Percentiles rank a stretch among this genome's conserved stretches.
Conservation (phyloP, 2,329 filamentous ascomycete species). For the Phyllosticta capitalensis region DNA sequence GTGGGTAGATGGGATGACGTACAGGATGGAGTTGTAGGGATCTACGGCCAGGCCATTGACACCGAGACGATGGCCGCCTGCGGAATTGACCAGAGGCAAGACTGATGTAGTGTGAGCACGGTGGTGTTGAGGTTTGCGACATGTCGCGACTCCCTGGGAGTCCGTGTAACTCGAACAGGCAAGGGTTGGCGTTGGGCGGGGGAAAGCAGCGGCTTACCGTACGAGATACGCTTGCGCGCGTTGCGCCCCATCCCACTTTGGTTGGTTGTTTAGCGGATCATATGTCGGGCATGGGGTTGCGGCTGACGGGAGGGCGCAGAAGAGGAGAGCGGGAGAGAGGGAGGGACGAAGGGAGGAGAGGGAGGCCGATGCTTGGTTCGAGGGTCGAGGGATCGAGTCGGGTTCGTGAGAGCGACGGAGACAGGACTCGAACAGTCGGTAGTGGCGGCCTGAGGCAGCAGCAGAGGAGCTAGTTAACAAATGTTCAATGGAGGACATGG, state of each 20-base stretch:
- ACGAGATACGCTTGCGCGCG: slow-evolving; percentile 45
- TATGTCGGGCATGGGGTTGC: background rate
- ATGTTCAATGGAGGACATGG: too few species aligned
- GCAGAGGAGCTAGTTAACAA: background rate
- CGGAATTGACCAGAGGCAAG: slow-evolving; percentile 61
- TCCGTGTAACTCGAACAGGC: slow-evolving; percentile 6
- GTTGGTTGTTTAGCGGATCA: background rate
- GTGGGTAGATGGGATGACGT: slow-evolving; percentile 29
- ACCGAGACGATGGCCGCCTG: slow-evolving; percentile 81
- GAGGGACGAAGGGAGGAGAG: background rate
- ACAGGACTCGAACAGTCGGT: background rate
- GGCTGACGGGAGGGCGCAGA: background rate
- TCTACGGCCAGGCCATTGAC: slow-evolving; percentile 93
- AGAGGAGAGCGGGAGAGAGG: background rate
- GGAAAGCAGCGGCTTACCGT: slow-evolving; percentile 31
- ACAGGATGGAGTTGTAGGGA: slow-evolving; percentile 75
- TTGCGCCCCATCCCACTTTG: slow-evolving; percentile 37
- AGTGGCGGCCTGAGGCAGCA: background rate
- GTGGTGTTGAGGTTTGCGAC: background rate
- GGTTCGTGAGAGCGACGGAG: background rate
- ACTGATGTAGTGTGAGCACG: slow-evolving; percentile 38
- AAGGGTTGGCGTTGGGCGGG: slow-evolving; percentile 12
- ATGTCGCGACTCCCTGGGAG: slow-evolving; percentile 13
- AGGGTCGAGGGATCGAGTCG: background rate
- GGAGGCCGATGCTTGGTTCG: background rate